Conservation (phyloP, 2,329 filamentous ascomycete species). For the Pestalotiopsis sp. region DNA sequence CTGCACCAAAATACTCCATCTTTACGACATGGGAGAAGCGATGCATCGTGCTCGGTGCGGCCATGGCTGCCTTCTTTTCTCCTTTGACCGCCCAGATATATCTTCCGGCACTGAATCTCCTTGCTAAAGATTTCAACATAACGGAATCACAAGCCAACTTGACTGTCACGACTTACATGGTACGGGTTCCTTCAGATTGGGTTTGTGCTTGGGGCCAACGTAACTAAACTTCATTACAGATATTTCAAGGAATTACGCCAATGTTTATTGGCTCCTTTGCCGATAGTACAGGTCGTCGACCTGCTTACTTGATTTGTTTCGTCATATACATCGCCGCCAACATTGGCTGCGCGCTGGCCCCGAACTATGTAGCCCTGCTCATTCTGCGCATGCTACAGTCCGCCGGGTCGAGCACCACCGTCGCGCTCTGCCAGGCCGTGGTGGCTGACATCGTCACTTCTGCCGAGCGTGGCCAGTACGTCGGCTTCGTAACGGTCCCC, state of each 20-base stretch:
- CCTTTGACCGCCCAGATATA: constrained; percentile 40
- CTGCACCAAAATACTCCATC: constrained; percentile 15
- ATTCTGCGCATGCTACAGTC: constrained; percentile 50
- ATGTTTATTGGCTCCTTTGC: constrained; percentile 50
- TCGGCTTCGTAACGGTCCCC: constrained; percentile 47
- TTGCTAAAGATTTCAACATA: constrained; percentile 41
- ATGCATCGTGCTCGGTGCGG: constrained; percentile 28
- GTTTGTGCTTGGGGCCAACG: not conserved
- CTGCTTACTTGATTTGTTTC: constrained; percentile 48
- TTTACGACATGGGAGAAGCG: constrained; percentile 30
- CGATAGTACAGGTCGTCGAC: constrained; percentile 46
- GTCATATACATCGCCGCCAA: constrained; percentile 45
- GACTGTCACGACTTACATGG: constrained; percentile 35
- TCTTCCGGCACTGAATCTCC: constrained; percentile 41
- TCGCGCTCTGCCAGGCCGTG: constrained; percentile 52
- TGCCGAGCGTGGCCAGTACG: constrained; percentile 54
- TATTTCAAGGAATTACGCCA: constrained; percentile 46
- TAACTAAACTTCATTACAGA: constrained; percentile 12
- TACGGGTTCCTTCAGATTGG: constrained; percentile 9
- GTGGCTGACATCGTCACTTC: constrained; percentile 58
- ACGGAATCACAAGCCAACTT: constrained; percentile 33
- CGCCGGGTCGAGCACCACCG: constrained; percentile 52
- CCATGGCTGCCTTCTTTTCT: constrained; percentile 31
- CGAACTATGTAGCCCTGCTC: constrained; percentile 44
- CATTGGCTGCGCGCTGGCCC: constrained; percentile 45